Evolutionary conservation across 2,329 filamentous ascomycete species (phyloP).

Genomic region (Hysterium pulicare): DNA sequence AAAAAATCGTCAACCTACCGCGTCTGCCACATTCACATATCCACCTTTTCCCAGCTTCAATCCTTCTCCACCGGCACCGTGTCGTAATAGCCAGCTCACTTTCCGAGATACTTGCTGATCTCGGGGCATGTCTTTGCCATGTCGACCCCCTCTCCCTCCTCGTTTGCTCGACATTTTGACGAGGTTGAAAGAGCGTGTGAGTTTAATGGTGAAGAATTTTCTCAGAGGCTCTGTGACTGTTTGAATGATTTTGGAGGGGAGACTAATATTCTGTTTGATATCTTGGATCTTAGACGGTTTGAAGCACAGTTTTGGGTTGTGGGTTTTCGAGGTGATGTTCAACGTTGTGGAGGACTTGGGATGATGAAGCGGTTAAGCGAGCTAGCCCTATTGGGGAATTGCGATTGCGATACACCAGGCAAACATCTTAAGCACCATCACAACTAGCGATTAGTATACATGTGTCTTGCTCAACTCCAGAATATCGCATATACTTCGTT

Average conservation of each 20-base stretch:
- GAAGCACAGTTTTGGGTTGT: too few species aligned
- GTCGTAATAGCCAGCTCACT: constrained; percentile 56
- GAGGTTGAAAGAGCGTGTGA: background rate
- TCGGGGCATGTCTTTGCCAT: constrained; percentile 33
- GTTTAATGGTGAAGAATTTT: background rate
- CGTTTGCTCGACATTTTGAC: constrained; percentile 17
- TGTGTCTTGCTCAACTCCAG: too few species aligned
- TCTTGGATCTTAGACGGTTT: background rate
- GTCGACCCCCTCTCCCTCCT: constrained; percentile 34
- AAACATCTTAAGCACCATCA: too few species aligned
- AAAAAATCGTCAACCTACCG: constrained; percentile 43
- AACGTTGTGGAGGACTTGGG: background rate
- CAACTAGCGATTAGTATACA: too few species aligned
- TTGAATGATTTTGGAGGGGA: background rate
- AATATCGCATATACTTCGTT: too few species aligned
- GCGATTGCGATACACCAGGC: too few species aligned
- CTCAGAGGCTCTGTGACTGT: background rate
- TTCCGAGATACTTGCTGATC: constrained; percentile 48
- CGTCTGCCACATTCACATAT: constrained; percentile 58
- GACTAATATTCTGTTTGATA: background rate
- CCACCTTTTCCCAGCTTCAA: constrained; percentile 57
- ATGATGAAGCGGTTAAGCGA: background rate
- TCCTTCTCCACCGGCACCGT: constrained; percentile 59
- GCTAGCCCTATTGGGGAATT: background rate
- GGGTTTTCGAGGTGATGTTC: background rate